phyloP scores from a whole-genome alignment of 192 early-diverging fungal genomes.

The Diversispora eburnea region DNA sequence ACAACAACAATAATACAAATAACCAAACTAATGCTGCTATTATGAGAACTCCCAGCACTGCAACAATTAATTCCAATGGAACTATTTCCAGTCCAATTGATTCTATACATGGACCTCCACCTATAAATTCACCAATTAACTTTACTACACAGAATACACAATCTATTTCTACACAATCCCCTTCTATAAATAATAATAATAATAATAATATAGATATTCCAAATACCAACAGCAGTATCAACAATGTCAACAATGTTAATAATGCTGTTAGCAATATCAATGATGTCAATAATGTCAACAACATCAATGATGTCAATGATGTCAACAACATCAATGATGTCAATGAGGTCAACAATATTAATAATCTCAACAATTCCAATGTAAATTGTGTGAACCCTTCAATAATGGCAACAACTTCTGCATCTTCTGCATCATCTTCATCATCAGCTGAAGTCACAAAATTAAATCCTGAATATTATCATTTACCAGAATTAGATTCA shows the following conservation, averaged over 20 bases:
- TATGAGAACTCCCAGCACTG: not conserved
- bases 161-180: not conserved
- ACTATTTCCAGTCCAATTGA: not conserved
- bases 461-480: slow-evolving; percentile 1
- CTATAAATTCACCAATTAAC: not conserved
- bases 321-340: too few species aligned
- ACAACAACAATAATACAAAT: not conserved
- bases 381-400: too few species aligned
- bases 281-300: too few species aligned
- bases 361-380: too few species aligned
- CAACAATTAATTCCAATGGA: slow-evolving; percentile 8
- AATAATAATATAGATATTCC: too few species aligned
- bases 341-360: too few species aligned
- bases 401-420: too few species aligned
- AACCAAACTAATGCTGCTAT: not conserved
- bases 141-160: not conserved
- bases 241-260: too few species aligned
- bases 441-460: not conserved
- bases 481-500: slow-evolving; percentile 15
- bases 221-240: too few species aligned
- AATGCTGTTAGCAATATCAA: too few species aligned
- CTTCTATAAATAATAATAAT: not conserved
- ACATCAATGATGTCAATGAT: too few species aligned
- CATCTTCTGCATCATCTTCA: not conserved
- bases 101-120: not conserved